Evolutionary conservation across 441 rosid genomes (phyloP).

Genomic region (Sinapis alba): DNA sequence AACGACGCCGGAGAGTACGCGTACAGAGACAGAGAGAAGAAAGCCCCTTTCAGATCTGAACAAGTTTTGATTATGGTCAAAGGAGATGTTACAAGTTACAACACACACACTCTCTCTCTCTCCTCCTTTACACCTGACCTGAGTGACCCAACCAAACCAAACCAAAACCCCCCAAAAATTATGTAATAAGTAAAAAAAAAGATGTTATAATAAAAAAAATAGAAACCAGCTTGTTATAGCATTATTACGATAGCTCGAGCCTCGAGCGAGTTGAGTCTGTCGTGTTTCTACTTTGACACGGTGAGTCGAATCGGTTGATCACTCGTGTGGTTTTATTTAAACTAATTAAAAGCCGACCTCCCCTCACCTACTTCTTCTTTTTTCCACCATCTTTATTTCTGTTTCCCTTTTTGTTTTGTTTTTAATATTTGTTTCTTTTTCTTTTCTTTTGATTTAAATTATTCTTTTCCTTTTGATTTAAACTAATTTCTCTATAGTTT

Average conservation of each 20-base stretch:
- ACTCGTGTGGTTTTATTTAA: constrained; percentile 29
- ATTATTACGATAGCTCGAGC: no score
- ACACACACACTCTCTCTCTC: constrained; percentile 13
- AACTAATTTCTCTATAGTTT: not conserved
- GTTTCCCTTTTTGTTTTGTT: not conserved
- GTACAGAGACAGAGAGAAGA: constrained; percentile 27
- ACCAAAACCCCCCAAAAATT: not conserved
- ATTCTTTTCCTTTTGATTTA: no score
- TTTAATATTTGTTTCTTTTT: constrained; percentile 18
- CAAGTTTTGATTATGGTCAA: constrained; percentile 37
- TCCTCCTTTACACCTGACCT: constrained; percentile 33
- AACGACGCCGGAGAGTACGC: constrained; percentile 43
- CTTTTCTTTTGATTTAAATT: not conserved
- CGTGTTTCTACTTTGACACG: constrained; percentile 16
- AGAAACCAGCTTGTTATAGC: constrained; percentile 10
- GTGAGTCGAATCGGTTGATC: constrained; percentile 35
- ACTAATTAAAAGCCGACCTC: constrained; percentile 31
- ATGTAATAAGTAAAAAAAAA: not conserved
- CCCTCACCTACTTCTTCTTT: constrained; percentile 37
- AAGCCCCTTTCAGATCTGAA: constrained; percentile 41
- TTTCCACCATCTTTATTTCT: constrained; percentile 15
- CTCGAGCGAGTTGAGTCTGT: constrained; percentile 27
- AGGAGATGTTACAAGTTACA: constrained; percentile 23
- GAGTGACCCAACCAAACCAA: constrained; percentile 40
- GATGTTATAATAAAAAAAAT: not conserved